Conservation (phyloP, 177 flowering plant species). For the Telopea speciosissima region DNA sequence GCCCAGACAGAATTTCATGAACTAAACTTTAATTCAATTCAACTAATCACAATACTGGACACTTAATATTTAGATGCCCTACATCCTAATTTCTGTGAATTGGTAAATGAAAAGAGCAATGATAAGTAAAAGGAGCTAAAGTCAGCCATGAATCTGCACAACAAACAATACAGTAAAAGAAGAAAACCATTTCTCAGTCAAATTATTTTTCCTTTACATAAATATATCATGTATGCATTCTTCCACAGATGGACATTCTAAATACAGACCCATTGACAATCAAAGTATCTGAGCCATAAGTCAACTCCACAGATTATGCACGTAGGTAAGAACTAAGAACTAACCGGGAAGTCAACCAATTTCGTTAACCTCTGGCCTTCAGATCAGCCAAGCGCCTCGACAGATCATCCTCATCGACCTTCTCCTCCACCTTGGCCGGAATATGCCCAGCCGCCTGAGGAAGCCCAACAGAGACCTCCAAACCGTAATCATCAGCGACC, state of each 20-base stretch:
- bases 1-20: neutral
- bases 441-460: neutral
- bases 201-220: neutral
- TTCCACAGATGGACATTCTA: neutral
- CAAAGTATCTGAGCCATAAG: neutral
- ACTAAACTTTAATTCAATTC: neutral
- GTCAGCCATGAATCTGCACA: neutral
- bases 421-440: neutral
- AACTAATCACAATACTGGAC: neutral
- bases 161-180: neutral
- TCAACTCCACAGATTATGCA: neutral
- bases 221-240: neutral
- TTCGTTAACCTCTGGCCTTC: slow-evolving; percentile 10
- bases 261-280: neutral
- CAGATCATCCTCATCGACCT: slow-evolving; percentile 9
- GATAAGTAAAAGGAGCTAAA: too few relatives aligned
- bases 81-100: neutral
- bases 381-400: slow-evolving; percentile 5
- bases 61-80: neutral
- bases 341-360: neutral
- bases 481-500: slow-evolving; percentile 10
- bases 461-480: slow-evolving; percentile 13
- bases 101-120: too few relatives aligned
- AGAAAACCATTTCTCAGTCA: neutral
- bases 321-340: neutral